These are phyloP conservation scores for Buddleja alternifolia DNA, from an alignment of 257 asterid species.

Conservation along the genomic window DNA sequence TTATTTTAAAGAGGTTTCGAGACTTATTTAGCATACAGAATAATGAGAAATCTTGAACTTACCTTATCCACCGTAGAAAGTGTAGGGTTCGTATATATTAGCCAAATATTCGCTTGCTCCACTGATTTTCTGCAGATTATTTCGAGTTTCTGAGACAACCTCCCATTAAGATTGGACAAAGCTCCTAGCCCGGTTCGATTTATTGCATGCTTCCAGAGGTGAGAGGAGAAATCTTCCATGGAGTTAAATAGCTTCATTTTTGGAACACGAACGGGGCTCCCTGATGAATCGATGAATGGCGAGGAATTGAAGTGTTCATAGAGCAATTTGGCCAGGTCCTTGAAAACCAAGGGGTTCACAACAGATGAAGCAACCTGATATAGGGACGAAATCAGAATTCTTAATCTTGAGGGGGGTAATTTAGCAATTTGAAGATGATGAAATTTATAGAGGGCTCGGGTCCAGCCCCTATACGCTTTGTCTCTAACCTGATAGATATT, in stretches of 20 bases:
- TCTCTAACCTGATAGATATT: slow-evolving; percentile 37
- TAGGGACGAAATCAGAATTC: no score
- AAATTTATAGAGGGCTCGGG: no score
- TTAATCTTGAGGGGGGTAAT: no score
- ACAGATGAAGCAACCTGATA: slow-evolving; percentile 76
- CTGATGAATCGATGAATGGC: slow-evolving; percentile 74
- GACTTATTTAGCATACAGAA: no score
- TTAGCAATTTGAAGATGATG: no score
- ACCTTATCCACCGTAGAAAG: slow-evolving; percentile 96
- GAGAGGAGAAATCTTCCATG: slow-evolving; percentile 84
- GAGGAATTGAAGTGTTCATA: slow-evolving; percentile 69
- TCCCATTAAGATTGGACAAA: slow-evolving; percentile 54
- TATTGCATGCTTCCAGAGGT: slow-evolving; percentile 77
- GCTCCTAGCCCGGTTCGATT: slow-evolving; percentile 54
- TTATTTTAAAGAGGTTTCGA: no score
- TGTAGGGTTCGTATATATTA: slow-evolving; percentile 78
- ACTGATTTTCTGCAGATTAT: slow-evolving; percentile 75
- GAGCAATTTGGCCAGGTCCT: slow-evolving; percentile 68
- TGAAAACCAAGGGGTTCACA: slow-evolving; percentile 74
- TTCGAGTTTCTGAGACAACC: slow-evolving; percentile 60
- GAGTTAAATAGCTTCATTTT: slow-evolving; percentile 78
- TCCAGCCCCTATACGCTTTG: no score
- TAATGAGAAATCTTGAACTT: slow-evolving; percentile 12
- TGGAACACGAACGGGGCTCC: slow-evolving; percentile 71
- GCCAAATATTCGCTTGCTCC: slow-evolving; percentile 88